Conservation (phyloP, 768 basidiomycete species). For the Tulasnella sp. region DNA sequence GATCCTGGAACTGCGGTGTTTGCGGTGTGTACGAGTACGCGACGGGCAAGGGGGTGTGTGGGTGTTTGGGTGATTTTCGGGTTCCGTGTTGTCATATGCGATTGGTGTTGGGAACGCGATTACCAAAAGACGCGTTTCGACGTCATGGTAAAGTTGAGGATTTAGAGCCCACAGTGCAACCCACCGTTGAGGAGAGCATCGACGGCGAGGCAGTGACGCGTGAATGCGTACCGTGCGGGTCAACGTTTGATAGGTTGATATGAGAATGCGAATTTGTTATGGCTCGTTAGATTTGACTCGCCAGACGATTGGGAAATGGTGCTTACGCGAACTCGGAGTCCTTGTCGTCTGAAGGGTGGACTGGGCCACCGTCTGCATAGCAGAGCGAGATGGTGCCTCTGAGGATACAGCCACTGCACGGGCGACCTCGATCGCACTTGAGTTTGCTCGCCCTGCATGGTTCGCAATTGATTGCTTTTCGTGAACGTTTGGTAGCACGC, state of each 20-base stretch:
- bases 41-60: background rate
- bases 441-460: conserved; percentile 51
- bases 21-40: background rate
- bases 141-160: background rate
- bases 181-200: background rate
- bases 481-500: conserved; percentile 60
- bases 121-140: background rate
- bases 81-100: background rate
- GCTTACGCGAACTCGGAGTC: conserved; percentile 2
- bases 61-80: background rate
- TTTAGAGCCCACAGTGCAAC: background rate
- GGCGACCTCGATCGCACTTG: conserved; percentile 76
- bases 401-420: conserved; percentile 80
- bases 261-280: background rate
- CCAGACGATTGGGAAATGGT: background rate
- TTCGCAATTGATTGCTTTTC: conserved; percentile 83
- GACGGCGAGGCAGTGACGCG: background rate
- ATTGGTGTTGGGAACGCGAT: background rate
- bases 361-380: conserved; percentile 49
- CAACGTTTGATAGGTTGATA: background rate
- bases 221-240: background rate
- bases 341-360: background rate
- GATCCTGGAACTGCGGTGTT: background rate
- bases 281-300: background rate
- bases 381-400: conserved; percentile 72